phyloP scores from a whole-genome alignment of 345 rosid genomes.

The Populus nigra region DNA sequence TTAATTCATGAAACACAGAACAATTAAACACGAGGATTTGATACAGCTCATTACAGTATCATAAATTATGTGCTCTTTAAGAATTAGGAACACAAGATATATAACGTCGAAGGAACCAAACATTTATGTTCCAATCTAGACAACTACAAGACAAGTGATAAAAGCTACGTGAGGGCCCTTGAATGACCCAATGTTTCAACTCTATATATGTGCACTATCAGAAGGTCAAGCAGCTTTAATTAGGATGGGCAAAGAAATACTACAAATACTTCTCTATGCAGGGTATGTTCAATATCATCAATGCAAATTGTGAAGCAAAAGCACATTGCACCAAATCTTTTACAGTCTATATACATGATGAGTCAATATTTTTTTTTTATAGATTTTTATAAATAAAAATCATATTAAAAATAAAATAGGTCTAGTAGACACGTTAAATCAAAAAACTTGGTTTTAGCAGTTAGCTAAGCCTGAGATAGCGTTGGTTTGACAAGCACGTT shows the following conservation, averaged over 20 bases:
- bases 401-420: too few relatives aligned
- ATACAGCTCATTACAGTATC: not conserved
- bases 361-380: too few relatives aligned
- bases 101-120: not conserved
- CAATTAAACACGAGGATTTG: not conserved
- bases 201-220: slow-evolving; percentile 27
- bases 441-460: too few relatives aligned
- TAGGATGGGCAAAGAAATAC: not conserved
- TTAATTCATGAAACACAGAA: slow-evolving; percentile 14
- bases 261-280: not conserved
- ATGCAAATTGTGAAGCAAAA: not conserved
- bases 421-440: too few relatives aligned
- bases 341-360: slow-evolving; percentile 20
- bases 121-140: slow-evolving; percentile 17
- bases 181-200: slow-evolving; percentile 40
- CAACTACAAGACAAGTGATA: slow-evolving; percentile 35
- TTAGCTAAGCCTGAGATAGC: fast-evolving
- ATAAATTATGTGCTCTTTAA: not conserved
- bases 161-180: slow-evolving; percentile 25
- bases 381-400: too few relatives aligned
- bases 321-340: slow-evolving; percentile 16
- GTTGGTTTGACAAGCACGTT: too few relatives aligned
- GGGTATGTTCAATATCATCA: not conserved
- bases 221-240: slow-evolving; percentile 1
- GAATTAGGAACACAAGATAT: slow-evolving; percentile 5